Evolutionary conservation across 768 basidiomycete species (phyloP).

Genomic region (Scleroderma citrinum): DNA sequence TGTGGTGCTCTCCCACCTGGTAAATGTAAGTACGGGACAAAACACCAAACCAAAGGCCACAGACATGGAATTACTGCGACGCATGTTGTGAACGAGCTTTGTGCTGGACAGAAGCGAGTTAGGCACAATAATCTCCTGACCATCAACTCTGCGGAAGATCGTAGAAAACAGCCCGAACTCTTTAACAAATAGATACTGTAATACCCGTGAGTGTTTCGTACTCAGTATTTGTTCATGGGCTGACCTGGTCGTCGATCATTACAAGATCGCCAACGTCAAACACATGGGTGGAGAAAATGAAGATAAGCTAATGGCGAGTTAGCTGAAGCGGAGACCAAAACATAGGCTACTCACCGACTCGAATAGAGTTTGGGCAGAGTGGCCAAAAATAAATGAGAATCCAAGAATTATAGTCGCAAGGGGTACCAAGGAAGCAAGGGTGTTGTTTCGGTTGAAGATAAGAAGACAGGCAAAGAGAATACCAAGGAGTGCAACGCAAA

Average conservation of each 20-base stretch:
- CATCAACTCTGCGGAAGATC: slow-evolving; percentile 73
- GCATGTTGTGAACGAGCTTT: slow-evolving; percentile 74
- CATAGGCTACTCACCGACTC: slow-evolving; percentile 50
- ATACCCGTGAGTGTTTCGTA: background rate
- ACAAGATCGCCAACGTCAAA: slow-evolving; percentile 81
- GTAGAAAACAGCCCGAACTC: slow-evolving; percentile 82
- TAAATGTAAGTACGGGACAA: background rate
- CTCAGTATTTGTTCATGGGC: background rate
- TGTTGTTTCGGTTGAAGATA: slow-evolving; percentile 64
- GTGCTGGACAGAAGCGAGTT: slow-evolving; percentile 64
- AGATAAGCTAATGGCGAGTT: slow-evolving; percentile 52
- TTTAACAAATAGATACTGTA: slow-evolving; percentile 40
- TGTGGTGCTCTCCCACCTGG: slow-evolving; percentile 63
- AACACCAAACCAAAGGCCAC: slow-evolving; percentile 16
- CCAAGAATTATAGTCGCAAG: slow-evolving; percentile 76
- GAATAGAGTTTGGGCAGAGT: slow-evolving; percentile 73
- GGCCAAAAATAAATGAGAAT: slow-evolving; percentile 81
- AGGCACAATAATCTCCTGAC: slow-evolving; percentile 74
- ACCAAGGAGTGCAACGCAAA: slow-evolving; percentile 49
- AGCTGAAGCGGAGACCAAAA: background rate
- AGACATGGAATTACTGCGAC: slow-evolving; percentile 69
- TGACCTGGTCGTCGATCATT: slow-evolving; percentile 69
- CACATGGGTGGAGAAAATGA: slow-evolving; percentile 83
- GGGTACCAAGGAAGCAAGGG: slow-evolving; percentile 68
- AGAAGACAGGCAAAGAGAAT: slow-evolving; percentile 67